Conservation (phyloP, 2,329 filamentous ascomycete species). For the Neurospora sp. region DNA sequence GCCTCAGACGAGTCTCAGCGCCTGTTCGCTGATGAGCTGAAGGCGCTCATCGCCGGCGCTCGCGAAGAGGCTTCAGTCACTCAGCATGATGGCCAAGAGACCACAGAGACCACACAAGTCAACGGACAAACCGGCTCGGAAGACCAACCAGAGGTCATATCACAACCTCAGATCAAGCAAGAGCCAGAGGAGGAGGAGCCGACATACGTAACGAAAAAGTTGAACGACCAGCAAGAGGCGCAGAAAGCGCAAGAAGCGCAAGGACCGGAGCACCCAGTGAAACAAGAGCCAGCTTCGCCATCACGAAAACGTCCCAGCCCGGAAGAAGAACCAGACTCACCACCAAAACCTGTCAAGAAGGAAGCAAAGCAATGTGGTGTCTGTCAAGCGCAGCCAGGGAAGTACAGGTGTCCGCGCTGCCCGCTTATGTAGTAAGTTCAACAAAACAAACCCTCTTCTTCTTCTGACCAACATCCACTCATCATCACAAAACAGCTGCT, state of each 20-base stretch:
- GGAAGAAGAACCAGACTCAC: neutral
- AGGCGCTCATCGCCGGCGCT: neutral
- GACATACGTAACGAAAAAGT: neutral
- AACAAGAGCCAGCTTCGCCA: neutral
- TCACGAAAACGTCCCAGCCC: neutral
- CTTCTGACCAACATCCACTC: neutral
- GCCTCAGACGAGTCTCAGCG: neutral
- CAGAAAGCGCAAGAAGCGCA: neutral
- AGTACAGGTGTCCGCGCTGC: constrained; percentile 56
- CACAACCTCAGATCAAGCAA: neutral
- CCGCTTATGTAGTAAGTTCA: constrained; percentile 45
- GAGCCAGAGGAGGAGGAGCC: neutral
- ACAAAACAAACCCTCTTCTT: neutral
- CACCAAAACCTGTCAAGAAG: constrained; percentile 12
- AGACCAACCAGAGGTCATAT: neutral
- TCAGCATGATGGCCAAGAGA: neutral
- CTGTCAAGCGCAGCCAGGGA: constrained; percentile 40
- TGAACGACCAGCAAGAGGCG: neutral
- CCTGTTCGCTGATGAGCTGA: neutral
- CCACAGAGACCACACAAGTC: neutral
- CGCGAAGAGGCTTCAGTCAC: neutral
- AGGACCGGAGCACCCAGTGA: neutral
- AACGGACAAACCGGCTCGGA: neutral
- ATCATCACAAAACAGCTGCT: constrained; percentile 39
- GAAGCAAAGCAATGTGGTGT: constrained; percentile 38